phyloP scores from a whole-genome alignment of 768 basidiomycete species.

The Tricholoma hemisulphureum region DNA sequence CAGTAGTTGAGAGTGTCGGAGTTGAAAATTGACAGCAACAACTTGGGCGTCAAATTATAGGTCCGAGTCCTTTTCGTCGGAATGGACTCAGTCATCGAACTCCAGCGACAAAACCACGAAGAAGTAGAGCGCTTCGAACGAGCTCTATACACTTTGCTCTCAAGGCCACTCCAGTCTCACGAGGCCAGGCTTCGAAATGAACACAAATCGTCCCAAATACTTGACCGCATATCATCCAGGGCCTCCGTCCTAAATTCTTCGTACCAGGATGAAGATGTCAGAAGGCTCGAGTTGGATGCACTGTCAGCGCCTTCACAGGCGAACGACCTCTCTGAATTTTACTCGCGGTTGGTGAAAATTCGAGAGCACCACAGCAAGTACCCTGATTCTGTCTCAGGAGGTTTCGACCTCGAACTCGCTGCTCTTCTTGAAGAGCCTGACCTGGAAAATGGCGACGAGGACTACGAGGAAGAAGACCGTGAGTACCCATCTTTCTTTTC shows the following conservation, averaged over 20 bases:
- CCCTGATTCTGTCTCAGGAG: constrained; percentile 81
- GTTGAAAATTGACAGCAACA: constrained; percentile 44
- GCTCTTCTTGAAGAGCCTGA: constrained; percentile 76
- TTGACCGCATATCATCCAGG: constrained; percentile 77
- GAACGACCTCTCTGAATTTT: constrained; percentile 89
- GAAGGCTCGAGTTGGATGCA: constrained; percentile 64
- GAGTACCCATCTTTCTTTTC: constrained; percentile 32
- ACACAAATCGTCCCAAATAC: constrained; percentile 88
- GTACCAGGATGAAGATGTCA: constrained; percentile 75
- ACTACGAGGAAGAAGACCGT: constrained; percentile 87
- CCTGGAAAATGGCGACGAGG: constrained; percentile 74
- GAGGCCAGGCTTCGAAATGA: constrained; percentile 70
- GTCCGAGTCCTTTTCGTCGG: constrained; percentile 10
- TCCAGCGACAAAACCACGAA: constrained; percentile 94
- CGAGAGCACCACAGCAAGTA: constrained; percentile 96
- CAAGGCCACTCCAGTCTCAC: constrained; percentile 61
- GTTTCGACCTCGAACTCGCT: constrained; percentile 82
- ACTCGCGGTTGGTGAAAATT: constrained; percentile 91
- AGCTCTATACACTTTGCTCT: constrained; percentile 80
- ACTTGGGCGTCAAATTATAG: constrained; percentile 15
- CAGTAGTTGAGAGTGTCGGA: constrained; percentile 51
- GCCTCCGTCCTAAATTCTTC: constrained; percentile 61
- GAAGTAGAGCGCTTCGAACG: constrained; percentile 91
- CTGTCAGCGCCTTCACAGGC: constrained; percentile 59
- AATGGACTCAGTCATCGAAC: constrained; percentile 94